A percentile compares a stretch with the other conserved stretches of the same genome.
Conservation (phyloP, 306 rosid genomes). For the Lathyrus oleraceus region DNA sequence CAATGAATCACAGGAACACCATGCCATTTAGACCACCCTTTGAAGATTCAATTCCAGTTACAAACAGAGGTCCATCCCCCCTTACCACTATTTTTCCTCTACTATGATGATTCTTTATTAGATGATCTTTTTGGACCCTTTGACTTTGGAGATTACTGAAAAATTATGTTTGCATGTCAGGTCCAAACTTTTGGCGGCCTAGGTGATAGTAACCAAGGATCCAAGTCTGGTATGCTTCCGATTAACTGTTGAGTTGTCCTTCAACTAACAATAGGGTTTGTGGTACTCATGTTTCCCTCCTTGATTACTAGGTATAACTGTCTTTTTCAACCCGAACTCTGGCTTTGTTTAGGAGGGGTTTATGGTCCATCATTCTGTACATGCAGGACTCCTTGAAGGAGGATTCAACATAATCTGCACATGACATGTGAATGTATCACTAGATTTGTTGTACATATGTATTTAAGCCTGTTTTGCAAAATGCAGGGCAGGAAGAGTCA, state of each 20-base stretch:
- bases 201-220: conserved; percentile 49
- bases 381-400: conserved; percentile 38
- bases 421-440: conserved; percentile 40
- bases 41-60: conserved; percentile 72
- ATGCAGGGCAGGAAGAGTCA: conserved; percentile 67
- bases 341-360: conserved; percentile 36
- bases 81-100: not conserved
- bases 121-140: not conserved
- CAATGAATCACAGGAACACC: conserved; percentile 62
- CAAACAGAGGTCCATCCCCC: conserved; percentile 60
- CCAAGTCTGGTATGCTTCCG: conserved; percentile 41
- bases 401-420: conserved; percentile 42
- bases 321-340: conserved; percentile 39
- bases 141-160: not conserved
- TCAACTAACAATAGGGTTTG: not conserved
- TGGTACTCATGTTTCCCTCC: conserved; percentile 27
- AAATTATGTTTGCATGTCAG: conserved; percentile 51
- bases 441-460: conserved; percentile 62
- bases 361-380: conserved; percentile 41
- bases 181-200: conserved; percentile 83
- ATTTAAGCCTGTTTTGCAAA: conserved; percentile 64
- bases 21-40: conserved; percentile 75
- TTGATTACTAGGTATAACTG: conserved; percentile 44
- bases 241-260: not conserved
- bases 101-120: not conserved